Base-by-base conservation (phyloP, 2,329 filamentous ascomycete genomes). In the Geosmithia putterillii region DNA sequence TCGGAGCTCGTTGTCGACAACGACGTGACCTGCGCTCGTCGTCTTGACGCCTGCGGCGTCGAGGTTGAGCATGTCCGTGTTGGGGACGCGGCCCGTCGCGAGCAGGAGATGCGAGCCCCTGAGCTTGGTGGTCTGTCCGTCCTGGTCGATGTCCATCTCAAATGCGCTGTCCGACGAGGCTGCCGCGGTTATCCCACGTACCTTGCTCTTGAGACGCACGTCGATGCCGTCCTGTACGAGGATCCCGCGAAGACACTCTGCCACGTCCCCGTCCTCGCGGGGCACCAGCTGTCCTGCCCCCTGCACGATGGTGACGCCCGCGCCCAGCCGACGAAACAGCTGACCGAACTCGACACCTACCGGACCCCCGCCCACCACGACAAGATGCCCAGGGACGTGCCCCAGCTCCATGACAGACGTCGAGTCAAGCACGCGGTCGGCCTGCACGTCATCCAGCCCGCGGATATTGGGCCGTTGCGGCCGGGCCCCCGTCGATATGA, bases 331-430 rank as follows among this genome's bases (percentile, higher is more conserved):
- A 1, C 63, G 57, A 53, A 74, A 70, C 21, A 74, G 57, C 53
- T 75, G 71, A 2, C 63, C 70, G 47, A 74, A 75, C 49, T 75
- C 71, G 10, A 74, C 54, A 1, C 70, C 72, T 25, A 75, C 61
- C 45, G 71, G 71, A 4, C 71, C 71, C 4, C 71, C 71, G 1
- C 72, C 71, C n/a, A 75, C 46, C 1, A 75, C 63, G 32, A 74
- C 54, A 3, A 75, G 57, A 53, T 71, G 67, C 12, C 57, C 50
- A 2, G 72, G 72, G 10, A 72, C 63, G 12, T 55, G 52, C 15
- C 52, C 60, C 4, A 73, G 54, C 47, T 73, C 70, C 55, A 67
- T 63, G 37, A 73, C 60, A 38, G 60, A 62, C 0, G 67, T 73
- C 8, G 68, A 73, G 51, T 73, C 57, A 19, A 73, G 52, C 2